Evolutionary conservation across 169 alveolate species (phyloP), one percentile per base, ranked within the genome.

Genomic region (Plasmodium berghei): DNA sequence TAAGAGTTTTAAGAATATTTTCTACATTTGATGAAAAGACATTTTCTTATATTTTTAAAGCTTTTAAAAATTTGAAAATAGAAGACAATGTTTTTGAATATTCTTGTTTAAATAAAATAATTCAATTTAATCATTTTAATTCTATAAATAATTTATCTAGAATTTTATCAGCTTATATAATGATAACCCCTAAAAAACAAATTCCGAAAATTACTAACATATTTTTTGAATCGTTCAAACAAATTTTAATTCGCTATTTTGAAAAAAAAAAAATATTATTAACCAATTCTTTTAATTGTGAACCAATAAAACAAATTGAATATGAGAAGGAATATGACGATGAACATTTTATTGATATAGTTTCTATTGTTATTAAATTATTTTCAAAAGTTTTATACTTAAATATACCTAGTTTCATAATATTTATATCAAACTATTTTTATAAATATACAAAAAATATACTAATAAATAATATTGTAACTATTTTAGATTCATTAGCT

Each of bases 11-110:
- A 18, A 42, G 49, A 74, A 74, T 48, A 61, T 74, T 55, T 26
- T 62, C 56, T 10, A 20, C 75, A 18, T 74, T 74, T 46, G 55
- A 67, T 14, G 67, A 74, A 20, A 74, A 45, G n/a, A 61, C 75
- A 0, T 74, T 74, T 74, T 59, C 88, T 4, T 74, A 62, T 48
- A 52, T 75, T n/a, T 75, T 62, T 48, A 75, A 62, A 18, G 88
- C 72, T 9, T 75, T 63, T 63, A 20, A 75, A 75, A 63, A 66
- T 75, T 62, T 75, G 88, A 45, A 75, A 22, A 62, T 61, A 46
- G 16, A 40, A 24, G 88, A 75, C 62, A 20, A n/a, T 10, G 64
- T 75, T 8, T 75, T 75, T n/a, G 75, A 75, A 75, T 24, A 62
- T 0, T 62, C 88, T 0, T 75, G 88, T 54, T 16, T 75, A 34